A percentile compares a stretch with the other conserved stretches of the same genome.
Conservation (phyloP, 2,329 filamentous ascomycete genomes). For the Herpotrichia juniperi region DNA sequence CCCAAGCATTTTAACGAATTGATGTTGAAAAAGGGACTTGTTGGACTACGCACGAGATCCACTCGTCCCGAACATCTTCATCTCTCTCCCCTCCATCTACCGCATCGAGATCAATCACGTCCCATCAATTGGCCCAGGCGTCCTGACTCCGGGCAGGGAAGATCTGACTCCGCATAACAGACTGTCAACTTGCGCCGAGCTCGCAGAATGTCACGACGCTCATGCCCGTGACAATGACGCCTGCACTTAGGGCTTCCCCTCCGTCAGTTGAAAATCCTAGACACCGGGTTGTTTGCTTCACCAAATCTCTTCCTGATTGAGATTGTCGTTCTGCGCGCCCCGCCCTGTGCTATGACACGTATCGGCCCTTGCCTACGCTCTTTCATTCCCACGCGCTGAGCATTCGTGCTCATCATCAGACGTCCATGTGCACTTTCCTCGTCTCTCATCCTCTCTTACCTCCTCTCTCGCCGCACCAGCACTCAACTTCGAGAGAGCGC, state of each 20-base stretch:
- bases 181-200: neutral
- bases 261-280: neutral
- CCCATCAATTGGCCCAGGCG: neutral
- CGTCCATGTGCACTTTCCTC: slow-evolving; percentile 29
- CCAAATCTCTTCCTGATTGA: neutral
- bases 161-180: neutral
- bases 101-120: neutral
- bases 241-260: neutral
- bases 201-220: neutral
- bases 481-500: slow-evolving; percentile 12
- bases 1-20: neutral
- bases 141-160: neutral
- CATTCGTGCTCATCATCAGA: neutral
- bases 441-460: slow-evolving; percentile 15
- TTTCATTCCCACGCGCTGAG: slow-evolving; percentile 3
- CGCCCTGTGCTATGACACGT: slow-evolving; percentile 23
- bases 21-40: neutral
- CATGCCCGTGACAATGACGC: neutral
- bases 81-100: slow-evolving; percentile 4
- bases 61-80: slow-evolving; percentile 10
- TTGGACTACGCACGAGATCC: neutral
- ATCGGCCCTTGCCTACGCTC: slow-evolving; percentile 24
- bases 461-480: slow-evolving; percentile 14
- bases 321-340: neutral
- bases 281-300: neutral